Evolutionary conservation across 2,329 filamentous ascomycete species (phyloP).

Genomic region (Meredithiella fracta): DNA sequence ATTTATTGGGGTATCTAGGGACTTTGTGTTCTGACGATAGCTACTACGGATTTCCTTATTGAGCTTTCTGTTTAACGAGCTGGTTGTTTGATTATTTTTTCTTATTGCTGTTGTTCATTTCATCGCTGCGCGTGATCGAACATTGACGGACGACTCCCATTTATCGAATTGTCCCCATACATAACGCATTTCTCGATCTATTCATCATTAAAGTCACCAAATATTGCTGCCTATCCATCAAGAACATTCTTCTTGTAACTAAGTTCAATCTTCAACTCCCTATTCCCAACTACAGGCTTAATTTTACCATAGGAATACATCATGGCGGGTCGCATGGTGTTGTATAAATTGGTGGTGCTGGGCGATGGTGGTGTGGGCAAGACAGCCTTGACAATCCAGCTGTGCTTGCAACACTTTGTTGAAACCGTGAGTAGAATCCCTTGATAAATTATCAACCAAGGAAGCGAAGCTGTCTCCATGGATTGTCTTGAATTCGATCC

Average conservation of each 20-base stretch:
- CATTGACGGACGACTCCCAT: too few relatives aligned
- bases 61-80: too few relatives aligned
- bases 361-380: conserved; percentile 90
- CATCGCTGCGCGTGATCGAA: too few relatives aligned
- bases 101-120: too few relatives aligned
- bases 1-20: too few relatives aligned
- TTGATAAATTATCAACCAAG: not conserved
- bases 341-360: conserved; percentile 91
- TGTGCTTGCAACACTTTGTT: conserved; percentile 96
- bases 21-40: too few relatives aligned
- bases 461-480: too few relatives aligned
- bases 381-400: conserved; percentile 85
- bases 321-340: conserved; percentile 87
- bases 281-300: not conserved
- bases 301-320: not conserved
- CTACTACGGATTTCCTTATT: too few relatives aligned
- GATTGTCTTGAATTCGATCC: too few relatives aligned
- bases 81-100: too few relatives aligned
- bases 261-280: not conserved
- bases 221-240: not conserved
- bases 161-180: too few relatives aligned
- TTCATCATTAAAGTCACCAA: not conserved
- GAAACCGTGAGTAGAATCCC: conserved; percentile 50
- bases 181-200: too few relatives aligned
- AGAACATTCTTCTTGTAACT: not conserved